Conservation (phyloP, 2,329 filamentous ascomycete species). For the Xylariales sp. region DNA sequence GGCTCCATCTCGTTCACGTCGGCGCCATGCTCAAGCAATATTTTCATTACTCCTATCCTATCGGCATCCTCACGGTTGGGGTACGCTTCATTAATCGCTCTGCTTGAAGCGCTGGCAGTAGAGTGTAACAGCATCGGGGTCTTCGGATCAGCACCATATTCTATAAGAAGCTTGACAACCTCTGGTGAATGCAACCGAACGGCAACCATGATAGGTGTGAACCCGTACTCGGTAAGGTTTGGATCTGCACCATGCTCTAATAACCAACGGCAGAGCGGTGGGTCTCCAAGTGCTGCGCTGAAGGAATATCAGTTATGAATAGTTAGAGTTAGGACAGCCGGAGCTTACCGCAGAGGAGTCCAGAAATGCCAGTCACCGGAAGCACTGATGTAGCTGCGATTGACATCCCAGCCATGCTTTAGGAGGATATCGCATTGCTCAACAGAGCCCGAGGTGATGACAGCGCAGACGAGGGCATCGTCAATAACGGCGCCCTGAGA, state of each 20-base stretch:
- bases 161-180: conserved; percentile 40
- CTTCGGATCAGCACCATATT: conserved; percentile 40
- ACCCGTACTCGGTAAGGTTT: conserved; percentile 41
- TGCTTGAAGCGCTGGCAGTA: conserved; percentile 39
- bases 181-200: conserved; percentile 41
- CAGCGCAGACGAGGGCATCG: conserved; percentile 41
- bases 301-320: conserved; percentile 26
- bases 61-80: conserved; percentile 40
- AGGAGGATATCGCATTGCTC: conserved; percentile 41
- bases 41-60: conserved; percentile 39
- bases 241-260: conserved; percentile 42
- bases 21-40: conserved; percentile 40
- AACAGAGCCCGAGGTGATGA: conserved; percentile 40
- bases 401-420: conserved; percentile 41
- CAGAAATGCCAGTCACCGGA: conserved; percentile 42
- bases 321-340: conserved; percentile 1
- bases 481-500: conserved; percentile 40
- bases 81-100: conserved; percentile 34
- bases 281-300: conserved; percentile 40
- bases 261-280: conserved; percentile 40
- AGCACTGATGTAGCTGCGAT: conserved; percentile 43
- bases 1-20: conserved; percentile 45
- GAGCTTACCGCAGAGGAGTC: conserved; percentile 40
- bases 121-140: conserved; percentile 42
- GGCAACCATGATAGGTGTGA: conserved; percentile 44